Evolutionary conservation across 2,329 filamentous ascomycete species (phyloP).

Genomic region (Xylaria sp.): DNA sequence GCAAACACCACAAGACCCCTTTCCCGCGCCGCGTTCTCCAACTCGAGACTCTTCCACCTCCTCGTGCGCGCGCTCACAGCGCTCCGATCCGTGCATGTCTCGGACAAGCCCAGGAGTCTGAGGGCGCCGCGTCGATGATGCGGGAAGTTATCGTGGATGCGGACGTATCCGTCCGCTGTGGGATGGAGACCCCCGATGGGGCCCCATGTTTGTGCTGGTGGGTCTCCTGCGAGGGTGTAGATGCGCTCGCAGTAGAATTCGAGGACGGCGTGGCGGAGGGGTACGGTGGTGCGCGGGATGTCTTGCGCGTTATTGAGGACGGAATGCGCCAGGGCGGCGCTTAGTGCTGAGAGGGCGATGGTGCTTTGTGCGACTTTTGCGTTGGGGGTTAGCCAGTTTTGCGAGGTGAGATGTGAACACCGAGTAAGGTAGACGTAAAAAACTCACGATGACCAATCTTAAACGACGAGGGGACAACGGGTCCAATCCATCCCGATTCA

Average conservation of each 20-base stretch:
- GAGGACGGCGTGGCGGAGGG: constrained; percentile 40
- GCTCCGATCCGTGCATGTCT: constrained; percentile 29
- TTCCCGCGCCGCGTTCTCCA: constrained; percentile 42
- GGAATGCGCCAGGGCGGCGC: constrained; percentile 43
- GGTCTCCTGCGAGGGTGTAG: constrained; percentile 39
- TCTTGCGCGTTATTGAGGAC: neutral
- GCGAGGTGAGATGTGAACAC: neutral
- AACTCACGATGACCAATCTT: constrained; percentile 40
- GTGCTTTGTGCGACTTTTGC: constrained; percentile 42
- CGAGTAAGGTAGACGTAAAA: neutral
- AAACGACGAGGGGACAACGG: constrained; percentile 44
- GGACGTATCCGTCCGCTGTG: constrained; percentile 46
- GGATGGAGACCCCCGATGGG: constrained; percentile 48
- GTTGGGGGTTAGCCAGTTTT: neutral
- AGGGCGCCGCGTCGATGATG: constrained; percentile 44
- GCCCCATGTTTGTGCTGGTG: constrained; percentile 34
- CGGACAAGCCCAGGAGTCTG: constrained; percentile 38
- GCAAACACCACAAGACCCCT: constrained; percentile 43
- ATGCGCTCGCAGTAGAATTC: constrained; percentile 52
- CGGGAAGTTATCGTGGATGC: constrained; percentile 50
- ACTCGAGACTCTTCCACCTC: constrained; percentile 40
- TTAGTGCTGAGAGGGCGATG: constrained; percentile 46
- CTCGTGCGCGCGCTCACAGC: constrained; percentile 37
- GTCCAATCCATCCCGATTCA: constrained; percentile 19
- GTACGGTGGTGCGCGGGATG: constrained; percentile 39